Evolutionary conservation across 257 asterid species (phyloP), one percentile per base, ranked within the genome.

Genomic region (Ocimum tenuiflorum): DNA sequence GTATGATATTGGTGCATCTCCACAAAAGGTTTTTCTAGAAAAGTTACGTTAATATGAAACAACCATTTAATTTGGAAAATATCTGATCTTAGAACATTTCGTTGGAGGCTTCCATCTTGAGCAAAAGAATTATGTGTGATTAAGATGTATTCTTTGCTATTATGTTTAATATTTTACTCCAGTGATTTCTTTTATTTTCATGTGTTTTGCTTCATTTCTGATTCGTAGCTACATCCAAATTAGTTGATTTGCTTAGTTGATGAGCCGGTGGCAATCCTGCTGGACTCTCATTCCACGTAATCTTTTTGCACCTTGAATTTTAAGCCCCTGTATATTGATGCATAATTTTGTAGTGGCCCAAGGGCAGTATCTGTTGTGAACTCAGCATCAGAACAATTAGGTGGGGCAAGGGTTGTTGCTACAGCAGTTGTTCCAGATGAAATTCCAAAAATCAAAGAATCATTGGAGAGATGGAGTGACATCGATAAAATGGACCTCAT

Each of bases 391-490:
- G 99, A 86, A 75, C 82, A 68, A 45, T 77, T 92, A 48, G 97
- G 97, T 43, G 96, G 98, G 63, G 95, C 94, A 18, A 76, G 58
- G 42, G 89, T 92, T 15, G 88, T 73, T 62, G 81, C 86, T 57
- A 86, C 94, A 62, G 88, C 84, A 38, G 84, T 83, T 79, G 99
- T 87, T 75, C 89, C 90, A 3, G 99, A 92, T 27, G 99, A 89
- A 41, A 83, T 84, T 68, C 82, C 78, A 18, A 81, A 81, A 75
- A 92, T 92, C 71, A 87, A 77, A 80, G 89, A 80, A 68, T 43
- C 79, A 46, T 70, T 92, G 62, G 83, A 67, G 85, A 84, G 75
- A 68, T 92, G 97, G 99, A 80, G 97, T 71, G 99, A 94, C 70
- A 69, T 81, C 29, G 99, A 89, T 75, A 74, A 86, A 71, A 80